Base-by-base conservation (phyloP, 2,329 filamentous ascomycete species). In the Daldinia eschscholtzii region DNA sequence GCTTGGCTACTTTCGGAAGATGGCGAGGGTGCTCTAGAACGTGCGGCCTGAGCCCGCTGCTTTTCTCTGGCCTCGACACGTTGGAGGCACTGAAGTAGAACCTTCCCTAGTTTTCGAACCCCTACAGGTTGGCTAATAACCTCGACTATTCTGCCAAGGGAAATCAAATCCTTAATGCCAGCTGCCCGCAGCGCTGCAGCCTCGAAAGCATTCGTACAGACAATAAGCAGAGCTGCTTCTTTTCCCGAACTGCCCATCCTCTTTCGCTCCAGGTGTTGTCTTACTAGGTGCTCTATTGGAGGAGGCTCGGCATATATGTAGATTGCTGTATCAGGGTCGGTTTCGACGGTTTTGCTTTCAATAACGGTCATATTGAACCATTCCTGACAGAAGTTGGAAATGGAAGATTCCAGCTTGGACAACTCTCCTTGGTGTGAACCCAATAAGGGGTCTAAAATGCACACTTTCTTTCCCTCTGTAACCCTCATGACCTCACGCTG, bases 401-500 rank as follows among this genome's bases (percentile, higher is more conserved):
- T 67, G 4, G 73, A 74, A 9, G 46, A 56, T 52, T 73, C 68
- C 18, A 74, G 64, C 35, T 64, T 63, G 2, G 60, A 52, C 2
- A 65, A 15, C 9, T 70, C 56, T 18, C 57, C 53, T 13, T 33
- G 15, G 28, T 44, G 13, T 12, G 12, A 46, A 39, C 20, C 39
- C 15, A 65, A 35, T 0, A 56, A 6, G 20, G 69, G 69, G 20
- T 70, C 64, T 12, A 73, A 33, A 18, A 73, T 64, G 42, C 71
- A 71, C 4, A 68, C 57, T 28, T 66, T 71, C 42, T 66, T 68
- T 3, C 69, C 71, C 2, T 48, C 18, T 1, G 69, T 61, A 59
- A 23, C 20, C 28, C 67, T 57, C 12, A 70, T 61, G 85, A 86
- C 33, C 2, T 70, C 68, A 18, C 59, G 62, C 13, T 65, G 28